These are phyloP conservation scores for Aulographum hederae DNA, from an alignment of 2,329 filamentous ascomycete genomes.

Conservation along the genomic window DNA sequence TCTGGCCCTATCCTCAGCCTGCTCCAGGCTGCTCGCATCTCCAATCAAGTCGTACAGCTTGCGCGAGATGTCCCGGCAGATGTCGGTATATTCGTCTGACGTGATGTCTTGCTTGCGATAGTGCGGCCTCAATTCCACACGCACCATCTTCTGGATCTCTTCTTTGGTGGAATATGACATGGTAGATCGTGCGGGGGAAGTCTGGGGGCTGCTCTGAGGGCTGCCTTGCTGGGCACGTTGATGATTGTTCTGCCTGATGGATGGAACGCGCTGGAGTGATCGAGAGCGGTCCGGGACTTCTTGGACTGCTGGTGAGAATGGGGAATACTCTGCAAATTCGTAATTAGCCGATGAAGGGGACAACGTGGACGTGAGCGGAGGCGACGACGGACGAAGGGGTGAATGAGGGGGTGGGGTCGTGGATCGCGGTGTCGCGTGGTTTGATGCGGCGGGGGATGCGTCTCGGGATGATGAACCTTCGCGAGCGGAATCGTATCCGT, in stretches of 20 bases:
- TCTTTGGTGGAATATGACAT: slow-evolving; percentile 74
- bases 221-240: slow-evolving; percentile 23
- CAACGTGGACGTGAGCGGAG: slow-evolving; percentile 51
- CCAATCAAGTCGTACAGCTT: slow-evolving; percentile 59
- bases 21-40: slow-evolving; percentile 32
- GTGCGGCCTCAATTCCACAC: slow-evolving; percentile 60
- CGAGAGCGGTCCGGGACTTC: slow-evolving; percentile 10
- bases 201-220: slow-evolving; percentile 17
- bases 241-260: slow-evolving; percentile 10
- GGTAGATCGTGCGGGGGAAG: slow-evolving; percentile 42
- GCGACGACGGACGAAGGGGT: slow-evolving; percentile 38
- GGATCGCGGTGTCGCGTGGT: slow-evolving; percentile 47
- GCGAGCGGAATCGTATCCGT: slow-evolving; percentile 18
- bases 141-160: slow-evolving; percentile 77
- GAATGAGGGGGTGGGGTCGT: slow-evolving; percentile 52
- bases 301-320: slow-evolving; percentile 31
- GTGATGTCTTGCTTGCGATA: slow-evolving; percentile 66
- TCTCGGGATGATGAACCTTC: slow-evolving; percentile 43
- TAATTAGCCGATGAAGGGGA: slow-evolving; percentile 30
- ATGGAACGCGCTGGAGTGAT: slow-evolving; percentile 8
- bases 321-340: slow-evolving; percentile 58
- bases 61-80: slow-evolving; percentile 78
- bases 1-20: slow-evolving; percentile 44
- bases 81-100: slow-evolving; percentile 78
- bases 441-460: slow-evolving; percentile 42